A percentile compares a stretch with the other conserved stretches of the same genome.
These are phyloP conservation scores for Tillandsia fasciculata DNA, from an alignment of 176 grass and related monocot genomes.

Conservation along the genomic window DNA sequence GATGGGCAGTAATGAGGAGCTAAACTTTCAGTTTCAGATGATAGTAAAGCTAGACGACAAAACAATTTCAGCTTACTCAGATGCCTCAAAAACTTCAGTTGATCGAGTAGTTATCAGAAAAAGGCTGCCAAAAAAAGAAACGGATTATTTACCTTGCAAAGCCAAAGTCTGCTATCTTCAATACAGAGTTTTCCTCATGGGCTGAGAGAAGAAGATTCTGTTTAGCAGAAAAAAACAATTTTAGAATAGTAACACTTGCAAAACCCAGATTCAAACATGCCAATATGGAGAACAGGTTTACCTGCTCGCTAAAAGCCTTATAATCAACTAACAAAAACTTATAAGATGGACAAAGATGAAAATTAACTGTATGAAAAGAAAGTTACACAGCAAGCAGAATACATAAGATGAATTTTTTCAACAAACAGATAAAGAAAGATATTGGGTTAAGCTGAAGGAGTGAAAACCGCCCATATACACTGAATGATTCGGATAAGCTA, in stretches of 20 bases:
- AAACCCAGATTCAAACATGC: not conserved
- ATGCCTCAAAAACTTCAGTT: no score
- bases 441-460: no score
- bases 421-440: not conserved
- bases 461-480: no score
- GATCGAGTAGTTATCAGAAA: constrained; percentile 1
- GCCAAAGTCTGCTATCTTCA: constrained; percentile 99
- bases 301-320: not conserved
- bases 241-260: constrained; percentile 19
- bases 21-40: not conserved
- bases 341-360: not conserved
- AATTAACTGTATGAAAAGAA: not conserved
- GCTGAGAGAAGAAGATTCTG: constrained; percentile 90
- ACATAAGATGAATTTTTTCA: not conserved
- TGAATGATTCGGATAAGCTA: no score
- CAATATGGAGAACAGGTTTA: not conserved
- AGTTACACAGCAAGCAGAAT: not conserved
- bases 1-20: not conserved
- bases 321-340: constrained; percentile 1
- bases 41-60: not conserved
- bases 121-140: constrained; percentile 24
- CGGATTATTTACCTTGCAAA: constrained; percentile 85
- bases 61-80: not conserved
- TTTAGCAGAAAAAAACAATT: constrained; percentile 27
- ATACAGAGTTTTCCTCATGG: constrained; percentile 54